A percentile compares a stretch with the other conserved stretches of the same genome.
Conservation (phyloP, 2,329 filamentous ascomycete genomes). For the Corniculantispora saksenae region DNA sequence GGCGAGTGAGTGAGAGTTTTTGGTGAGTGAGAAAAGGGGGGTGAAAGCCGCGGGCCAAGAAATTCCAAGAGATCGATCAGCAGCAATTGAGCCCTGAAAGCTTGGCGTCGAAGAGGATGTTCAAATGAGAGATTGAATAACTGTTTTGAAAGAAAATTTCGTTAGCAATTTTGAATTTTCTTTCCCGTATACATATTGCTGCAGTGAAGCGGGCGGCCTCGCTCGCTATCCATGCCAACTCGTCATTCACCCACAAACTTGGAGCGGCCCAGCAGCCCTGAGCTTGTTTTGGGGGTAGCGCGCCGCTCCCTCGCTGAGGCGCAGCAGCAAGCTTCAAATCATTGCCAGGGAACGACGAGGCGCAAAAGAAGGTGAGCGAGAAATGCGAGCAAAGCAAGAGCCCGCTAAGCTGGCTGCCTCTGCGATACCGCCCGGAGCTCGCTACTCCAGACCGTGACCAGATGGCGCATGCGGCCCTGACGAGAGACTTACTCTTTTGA, state of each 20-base stretch:
- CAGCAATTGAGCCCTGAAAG: background rate
- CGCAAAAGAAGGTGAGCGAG: background rate
- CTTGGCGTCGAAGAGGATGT: background rate
- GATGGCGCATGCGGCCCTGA: slow-evolving; percentile 1
- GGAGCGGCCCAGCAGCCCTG: background rate
- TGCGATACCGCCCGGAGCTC: background rate
- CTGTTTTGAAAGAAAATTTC: background rate
- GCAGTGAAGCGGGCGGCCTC: slow-evolving; percentile 8
- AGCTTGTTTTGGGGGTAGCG: background rate
- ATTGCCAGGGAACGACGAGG: background rate
- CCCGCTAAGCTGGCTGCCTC: no score
- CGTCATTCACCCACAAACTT: background rate
- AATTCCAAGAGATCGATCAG: slow-evolving; percentile 14
- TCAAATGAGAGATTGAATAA: background rate
- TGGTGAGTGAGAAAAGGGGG: background rate
- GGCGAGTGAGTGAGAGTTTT: background rate
- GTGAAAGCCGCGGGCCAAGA: slow-evolving; percentile 4
- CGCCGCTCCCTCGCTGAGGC: background rate
- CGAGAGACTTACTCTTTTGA: slow-evolving; percentile 15
- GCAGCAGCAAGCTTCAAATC: slow-evolving; percentile 9
- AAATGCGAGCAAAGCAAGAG: no score
- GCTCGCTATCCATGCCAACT: background rate
- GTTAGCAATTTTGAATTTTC: slow-evolving; percentile 1
- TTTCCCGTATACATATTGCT: background rate
- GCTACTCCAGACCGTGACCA: background rate